Percentiles rank a stretch among this genome's conserved stretches.
phyloP scores from a whole-genome alignment of 2,329 filamentous ascomycete species.

The Neocatenulostroma microsporum region DNA sequence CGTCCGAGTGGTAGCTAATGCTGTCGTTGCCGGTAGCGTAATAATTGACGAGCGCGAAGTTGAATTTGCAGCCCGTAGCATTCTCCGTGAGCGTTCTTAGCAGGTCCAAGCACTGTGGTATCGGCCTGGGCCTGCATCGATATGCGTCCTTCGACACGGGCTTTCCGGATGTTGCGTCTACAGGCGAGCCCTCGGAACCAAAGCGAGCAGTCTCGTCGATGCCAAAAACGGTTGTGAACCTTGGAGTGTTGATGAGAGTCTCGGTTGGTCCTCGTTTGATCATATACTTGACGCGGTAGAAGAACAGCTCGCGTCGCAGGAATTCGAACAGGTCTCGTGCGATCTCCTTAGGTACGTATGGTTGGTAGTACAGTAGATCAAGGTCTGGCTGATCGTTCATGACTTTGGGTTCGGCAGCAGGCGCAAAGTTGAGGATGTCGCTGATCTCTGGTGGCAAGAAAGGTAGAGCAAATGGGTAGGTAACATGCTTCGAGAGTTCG shows the following conservation, averaged over 20 bases:
- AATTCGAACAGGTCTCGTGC: conserved; percentile 60
- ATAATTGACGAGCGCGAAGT: conserved; percentile 77
- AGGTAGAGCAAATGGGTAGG: conserved; percentile 48
- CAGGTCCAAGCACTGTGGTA: conserved; percentile 60
- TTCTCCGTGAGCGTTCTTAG: conserved; percentile 57
- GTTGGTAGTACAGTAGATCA: conserved; percentile 67
- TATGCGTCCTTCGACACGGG: conserved; percentile 42
- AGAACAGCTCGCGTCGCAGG: conserved; percentile 61
- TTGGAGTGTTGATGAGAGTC: conserved; percentile 54
- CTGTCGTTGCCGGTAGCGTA: conserved; percentile 70
- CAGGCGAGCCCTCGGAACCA: conserved; percentile 24
- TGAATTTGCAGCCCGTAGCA: conserved; percentile 60
- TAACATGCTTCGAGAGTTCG: conserved; percentile 36
- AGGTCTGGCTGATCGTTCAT: conserved; percentile 64
- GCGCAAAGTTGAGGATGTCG: conserved; percentile 35
- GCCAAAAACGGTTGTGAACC: conserved; percentile 56
- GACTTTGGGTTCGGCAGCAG: conserved; percentile 42
- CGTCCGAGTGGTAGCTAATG: conserved; percentile 72
- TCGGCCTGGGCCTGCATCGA: conserved; percentile 57
- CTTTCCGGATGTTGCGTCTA: conserved; percentile 38
- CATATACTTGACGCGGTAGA: conserved; percentile 44
- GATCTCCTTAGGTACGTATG: conserved; percentile 55
- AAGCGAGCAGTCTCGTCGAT: conserved; percentile 59
- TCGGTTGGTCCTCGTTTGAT: conserved; percentile 59
- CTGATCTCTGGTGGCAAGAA: conserved; percentile 39